A percentile compares a stretch with the other conserved stretches of the same genome.
phyloP scores from a whole-genome alignment of 768 basidiomycete species.

The Macrolepiota fuliginosa region DNA sequence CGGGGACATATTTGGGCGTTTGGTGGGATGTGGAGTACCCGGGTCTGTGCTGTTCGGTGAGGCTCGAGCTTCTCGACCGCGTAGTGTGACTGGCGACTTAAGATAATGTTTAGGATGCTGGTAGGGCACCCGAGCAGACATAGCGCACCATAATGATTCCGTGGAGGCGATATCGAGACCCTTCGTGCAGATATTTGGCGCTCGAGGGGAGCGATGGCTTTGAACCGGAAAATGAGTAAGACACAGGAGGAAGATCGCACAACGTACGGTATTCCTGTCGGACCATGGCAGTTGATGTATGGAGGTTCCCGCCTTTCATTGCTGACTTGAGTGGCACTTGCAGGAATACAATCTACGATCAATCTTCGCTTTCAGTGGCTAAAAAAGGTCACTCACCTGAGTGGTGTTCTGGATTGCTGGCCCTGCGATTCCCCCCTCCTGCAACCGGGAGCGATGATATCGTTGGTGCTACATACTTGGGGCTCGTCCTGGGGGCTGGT shows the following conservation, averaged over 20 bases:
- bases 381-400: neutral
- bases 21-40: conserved; percentile 1
- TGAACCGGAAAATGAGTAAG: neutral
- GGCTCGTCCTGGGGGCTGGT: neutral
- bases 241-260: neutral
- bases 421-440: neutral
- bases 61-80: conserved; percentile 12
- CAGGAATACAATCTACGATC: neutral
- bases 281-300: neutral
- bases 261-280: conserved; percentile 12
- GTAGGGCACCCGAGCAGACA: neutral
- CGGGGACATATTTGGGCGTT: conserved; percentile 26
- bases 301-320: conserved; percentile 2
- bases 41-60: conserved; percentile 9
- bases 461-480: conserved; percentile 1
- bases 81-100: neutral
- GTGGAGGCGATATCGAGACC: conserved; percentile 5
- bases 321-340: conserved; percentile 13
- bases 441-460: neutral
- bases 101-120: neutral
- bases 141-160: conserved; percentile 6
- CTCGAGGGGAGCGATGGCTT: neutral
- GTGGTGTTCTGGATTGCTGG: conserved; percentile 2
- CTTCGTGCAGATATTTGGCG: conserved; percentile 8
- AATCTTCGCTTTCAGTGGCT: neutral